Percentiles rank a stretch among this genome's conserved stretches.
Evolutionary conservation across 2,329 filamentous ascomycete genomes (phyloP).

Genomic region (Colletotrichum gigasporum): DNA sequence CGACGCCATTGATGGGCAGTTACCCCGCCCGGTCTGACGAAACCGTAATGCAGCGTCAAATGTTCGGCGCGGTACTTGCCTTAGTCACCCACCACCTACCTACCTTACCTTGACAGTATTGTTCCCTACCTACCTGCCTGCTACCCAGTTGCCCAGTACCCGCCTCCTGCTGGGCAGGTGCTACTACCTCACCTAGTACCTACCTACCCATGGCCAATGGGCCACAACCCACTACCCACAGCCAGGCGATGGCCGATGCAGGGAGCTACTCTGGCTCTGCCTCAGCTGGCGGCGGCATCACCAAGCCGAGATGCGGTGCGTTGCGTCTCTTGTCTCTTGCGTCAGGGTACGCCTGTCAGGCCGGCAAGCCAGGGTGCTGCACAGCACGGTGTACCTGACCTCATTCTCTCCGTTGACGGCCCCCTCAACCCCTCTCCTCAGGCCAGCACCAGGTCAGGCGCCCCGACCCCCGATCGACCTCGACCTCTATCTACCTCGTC

Average conservation of each 20-base stretch:
- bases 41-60: slow-evolving; percentile 31
- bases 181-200: no score
- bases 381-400: background rate
- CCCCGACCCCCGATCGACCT: slow-evolving; percentile 20
- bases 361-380: no score
- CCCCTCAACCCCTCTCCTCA: slow-evolving; percentile 5
- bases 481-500: slow-evolving; percentile 22
- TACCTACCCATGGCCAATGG: no score
- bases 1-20: slow-evolving; percentile 29
- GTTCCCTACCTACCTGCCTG: no score
- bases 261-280: background rate
- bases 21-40: slow-evolving; percentile 33
- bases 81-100: background rate
- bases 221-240: background rate
- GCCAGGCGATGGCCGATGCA: background rate
- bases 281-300: no score
- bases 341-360: no score
- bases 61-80: background rate
- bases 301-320: no score
- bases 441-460: slow-evolving; percentile 16
- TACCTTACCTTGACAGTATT: no score
- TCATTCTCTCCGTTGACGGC: slow-evolving; percentile 1
- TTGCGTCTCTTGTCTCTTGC: no score
- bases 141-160: no score
- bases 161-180: background rate